Percentiles rank a stretch among this genome's conserved stretches.
Conservation (phyloP, 2,329 filamentous ascomycete species). For the Colletotrichum magnum region DNA sequence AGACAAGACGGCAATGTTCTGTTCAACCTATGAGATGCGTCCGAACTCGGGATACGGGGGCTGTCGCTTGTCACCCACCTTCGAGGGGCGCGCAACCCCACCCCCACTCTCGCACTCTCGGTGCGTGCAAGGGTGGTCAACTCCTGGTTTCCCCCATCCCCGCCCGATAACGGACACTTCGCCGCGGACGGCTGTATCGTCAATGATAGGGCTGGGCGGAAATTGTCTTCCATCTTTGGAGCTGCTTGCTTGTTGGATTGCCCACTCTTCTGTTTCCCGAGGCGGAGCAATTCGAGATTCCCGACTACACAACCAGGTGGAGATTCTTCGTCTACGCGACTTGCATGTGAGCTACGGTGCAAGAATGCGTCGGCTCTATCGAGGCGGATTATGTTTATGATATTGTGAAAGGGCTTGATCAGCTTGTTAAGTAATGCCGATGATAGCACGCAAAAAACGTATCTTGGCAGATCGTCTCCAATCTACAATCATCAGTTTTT, state of each 20-base stretch:
- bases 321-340: too few relatives aligned
- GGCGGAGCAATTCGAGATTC: background rate
- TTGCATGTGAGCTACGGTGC: too few relatives aligned
- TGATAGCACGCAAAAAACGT: background rate
- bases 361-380: too few relatives aligned
- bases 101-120: background rate
- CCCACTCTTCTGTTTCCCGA: background rate
- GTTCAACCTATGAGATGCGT: background rate
- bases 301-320: too few relatives aligned
- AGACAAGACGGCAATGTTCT: background rate
- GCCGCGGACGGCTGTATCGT: background rate
- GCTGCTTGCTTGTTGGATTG: background rate
- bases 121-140: background rate
- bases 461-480: too few relatives aligned
- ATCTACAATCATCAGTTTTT: too few relatives aligned
- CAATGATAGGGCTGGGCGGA: background rate
- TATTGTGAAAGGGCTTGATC: too few relatives aligned
- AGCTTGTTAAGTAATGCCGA: background rate
- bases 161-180: background rate
- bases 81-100: background rate
- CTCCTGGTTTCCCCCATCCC: background rate
- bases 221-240: slow-evolving; percentile 1
- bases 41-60: background rate
- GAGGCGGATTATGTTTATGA: too few relatives aligned
- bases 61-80: background rate